These are phyloP conservation scores for Aspergillus brasiliensis DNA, from an alignment of 2,329 filamentous ascomycete species.

Conservation along the genomic window DNA sequence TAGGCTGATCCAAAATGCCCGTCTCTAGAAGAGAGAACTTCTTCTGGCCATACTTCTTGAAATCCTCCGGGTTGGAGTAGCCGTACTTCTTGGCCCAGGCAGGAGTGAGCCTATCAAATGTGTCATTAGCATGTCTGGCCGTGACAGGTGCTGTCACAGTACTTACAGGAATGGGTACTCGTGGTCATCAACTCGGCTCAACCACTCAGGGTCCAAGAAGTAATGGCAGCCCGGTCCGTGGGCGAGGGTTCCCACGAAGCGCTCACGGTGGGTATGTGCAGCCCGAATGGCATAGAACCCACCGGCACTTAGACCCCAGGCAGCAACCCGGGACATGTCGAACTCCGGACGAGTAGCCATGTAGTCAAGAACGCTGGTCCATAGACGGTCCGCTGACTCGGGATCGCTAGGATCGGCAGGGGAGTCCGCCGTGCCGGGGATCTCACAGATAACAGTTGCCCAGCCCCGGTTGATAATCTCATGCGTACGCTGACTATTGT, in stretches of 20 bases:
- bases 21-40: conserved; percentile 65
- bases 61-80: conserved; percentile 58
- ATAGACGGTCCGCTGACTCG: conserved; percentile 61
- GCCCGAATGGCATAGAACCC: conserved; percentile 69
- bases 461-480: conserved; percentile 66
- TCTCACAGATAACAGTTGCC: conserved; percentile 64
- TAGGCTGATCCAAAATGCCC: conserved; percentile 59
- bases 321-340: conserved; percentile 59
- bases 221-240: conserved; percentile 66
- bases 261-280: conserved; percentile 65
- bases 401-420: conserved; percentile 66
- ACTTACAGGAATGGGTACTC: conserved; percentile 65
- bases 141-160: too few relatives aligned
- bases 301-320: conserved; percentile 67
- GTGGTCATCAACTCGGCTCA: conserved; percentile 63
- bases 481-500: conserved; percentile 55
- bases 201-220: conserved; percentile 62
- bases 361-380: conserved; percentile 64
- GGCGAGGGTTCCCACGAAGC: conserved; percentile 59
- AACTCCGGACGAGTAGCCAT: conserved; percentile 55
- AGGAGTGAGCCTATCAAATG: conserved; percentile 36
- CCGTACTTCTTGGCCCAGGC: conserved; percentile 66
- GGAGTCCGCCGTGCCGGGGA: conserved; percentile 68
- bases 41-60: conserved; percentile 57
- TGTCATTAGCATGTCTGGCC: neutral